A percentile compares a stretch with the other conserved stretches of the same genome.
These are phyloP conservation scores for Hyphopichia khmerensis DNA, from an alignment of 1,139 yeast species.

Conservation along the genomic window DNA sequence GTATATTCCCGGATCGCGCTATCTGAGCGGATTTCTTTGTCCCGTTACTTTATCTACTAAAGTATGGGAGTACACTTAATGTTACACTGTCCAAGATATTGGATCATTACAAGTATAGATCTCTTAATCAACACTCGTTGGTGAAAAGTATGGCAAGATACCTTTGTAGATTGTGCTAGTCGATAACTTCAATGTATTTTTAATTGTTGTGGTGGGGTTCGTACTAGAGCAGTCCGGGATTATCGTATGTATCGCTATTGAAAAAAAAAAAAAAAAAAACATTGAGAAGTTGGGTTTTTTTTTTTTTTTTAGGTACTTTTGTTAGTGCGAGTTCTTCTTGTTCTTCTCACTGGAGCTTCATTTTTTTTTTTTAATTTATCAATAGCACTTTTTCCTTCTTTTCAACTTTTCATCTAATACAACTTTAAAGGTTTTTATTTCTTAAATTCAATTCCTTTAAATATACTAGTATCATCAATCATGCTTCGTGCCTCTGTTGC, in stretches of 20 bases:
- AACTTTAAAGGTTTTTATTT: neutral
- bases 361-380: neutral
- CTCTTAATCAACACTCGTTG: too few species aligned
- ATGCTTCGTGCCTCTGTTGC: slow-evolving; percentile 7
- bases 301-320: neutral
- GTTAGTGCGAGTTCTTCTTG: neutral
- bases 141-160: neutral
- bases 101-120: too few species aligned
- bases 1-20: neutral
- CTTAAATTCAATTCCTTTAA: neutral
- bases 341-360: neutral
- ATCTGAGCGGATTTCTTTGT: neutral
- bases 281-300: neutral
- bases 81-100: too few species aligned
- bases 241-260: neutral
- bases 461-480: neutral
- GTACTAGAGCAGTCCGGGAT: neutral
- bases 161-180: too few species aligned
- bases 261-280: neutral
- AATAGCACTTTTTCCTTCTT: neutral
- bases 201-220: too few species aligned
- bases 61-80: neutral
- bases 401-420: neutral
- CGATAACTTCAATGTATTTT: too few species aligned
- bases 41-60: neutral